Evolutionary conservation across 208 protist species (phyloP).

Genomic region (Leishmania arabica): DNA sequence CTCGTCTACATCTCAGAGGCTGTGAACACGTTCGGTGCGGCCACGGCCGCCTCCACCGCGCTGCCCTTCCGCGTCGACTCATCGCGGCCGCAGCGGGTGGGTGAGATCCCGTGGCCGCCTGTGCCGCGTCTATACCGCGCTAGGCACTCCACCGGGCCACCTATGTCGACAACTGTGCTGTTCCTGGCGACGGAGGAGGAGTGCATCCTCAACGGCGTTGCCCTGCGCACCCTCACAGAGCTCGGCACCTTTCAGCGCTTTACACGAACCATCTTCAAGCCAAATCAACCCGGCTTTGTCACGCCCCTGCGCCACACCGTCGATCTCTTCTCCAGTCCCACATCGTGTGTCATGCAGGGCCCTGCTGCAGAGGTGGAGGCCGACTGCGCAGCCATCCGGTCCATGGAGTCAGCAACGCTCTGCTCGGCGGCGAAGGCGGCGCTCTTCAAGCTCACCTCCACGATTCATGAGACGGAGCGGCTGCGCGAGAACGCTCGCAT

Average conservation of each 20-base stretch:
- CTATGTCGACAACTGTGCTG: conserved; percentile 44
- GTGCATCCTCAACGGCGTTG: conserved; percentile 50
- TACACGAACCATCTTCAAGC: conserved; percentile 57
- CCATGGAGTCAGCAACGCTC: conserved; percentile 27
- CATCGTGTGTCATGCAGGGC: conserved; percentile 69
- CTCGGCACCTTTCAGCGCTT: conserved; percentile 63
- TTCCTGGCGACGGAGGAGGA: conserved; percentile 54
- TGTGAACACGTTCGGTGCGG: conserved; percentile 45
- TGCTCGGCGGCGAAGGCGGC: not conserved
- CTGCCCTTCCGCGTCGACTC: conserved; percentile 13
- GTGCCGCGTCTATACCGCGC: conserved; percentile 64
- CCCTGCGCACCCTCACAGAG: conserved; percentile 29
- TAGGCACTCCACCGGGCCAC: not conserved
- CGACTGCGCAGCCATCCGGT: conserved; percentile 35
- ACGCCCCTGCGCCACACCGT: conserved; percentile 49
- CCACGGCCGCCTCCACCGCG: conserved; percentile 24
- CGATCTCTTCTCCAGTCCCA: conserved; percentile 79
- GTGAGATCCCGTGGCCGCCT: conserved; percentile 71
- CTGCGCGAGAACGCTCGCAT: conserved; percentile 1
- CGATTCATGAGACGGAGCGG: not conserved
- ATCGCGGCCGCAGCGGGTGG: not conserved
- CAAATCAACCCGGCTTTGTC: conserved; percentile 28
- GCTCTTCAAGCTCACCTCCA: conserved; percentile 16
- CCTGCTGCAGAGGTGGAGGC: conserved; percentile 38
- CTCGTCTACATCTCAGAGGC: conserved; percentile 68